Evolutionary conservation across 2,329 filamentous ascomycete genomes (phyloP).

Genomic region (Aspergillus tamarii): DNA sequence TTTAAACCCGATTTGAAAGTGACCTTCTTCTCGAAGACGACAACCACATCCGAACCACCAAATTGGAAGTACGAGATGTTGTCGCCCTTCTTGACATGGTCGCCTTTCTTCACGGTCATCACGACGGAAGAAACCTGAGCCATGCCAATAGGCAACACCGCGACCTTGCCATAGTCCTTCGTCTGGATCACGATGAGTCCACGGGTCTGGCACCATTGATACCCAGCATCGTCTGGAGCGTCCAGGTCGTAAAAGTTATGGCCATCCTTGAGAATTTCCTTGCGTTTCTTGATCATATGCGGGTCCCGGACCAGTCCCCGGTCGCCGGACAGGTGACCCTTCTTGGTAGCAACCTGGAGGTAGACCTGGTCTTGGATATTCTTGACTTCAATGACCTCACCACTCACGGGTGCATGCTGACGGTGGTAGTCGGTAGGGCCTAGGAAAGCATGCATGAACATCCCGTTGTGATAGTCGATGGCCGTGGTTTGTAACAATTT

Average conservation of each 20-base stretch:
- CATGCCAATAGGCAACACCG: slow-evolving; percentile 52
- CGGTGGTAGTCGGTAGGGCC: slow-evolving; percentile 16
- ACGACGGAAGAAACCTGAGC: slow-evolving; percentile 47
- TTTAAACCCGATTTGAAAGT: slow-evolving; percentile 5
- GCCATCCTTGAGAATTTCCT: background rate
- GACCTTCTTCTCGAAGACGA: slow-evolving; percentile 40
- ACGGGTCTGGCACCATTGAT: slow-evolving; percentile 47
- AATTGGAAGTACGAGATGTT: slow-evolving; percentile 50
- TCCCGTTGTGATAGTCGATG: background rate
- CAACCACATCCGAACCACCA: slow-evolving; percentile 48
- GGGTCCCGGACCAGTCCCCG: background rate
- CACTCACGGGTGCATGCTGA: slow-evolving; percentile 9
- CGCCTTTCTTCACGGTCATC: slow-evolving; percentile 26
- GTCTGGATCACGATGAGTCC: slow-evolving; percentile 47
- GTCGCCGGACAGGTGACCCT: background rate
- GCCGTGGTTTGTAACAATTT: slow-evolving; percentile 1
- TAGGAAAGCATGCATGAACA: slow-evolving; percentile 13
- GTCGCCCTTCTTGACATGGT: slow-evolving; percentile 42
- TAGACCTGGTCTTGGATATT: slow-evolving; percentile 9
- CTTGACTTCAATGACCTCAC: slow-evolving; percentile 2
- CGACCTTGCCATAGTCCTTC: slow-evolving; percentile 39
- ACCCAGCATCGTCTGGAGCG: slow-evolving; percentile 41
- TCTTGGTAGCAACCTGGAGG: background rate
- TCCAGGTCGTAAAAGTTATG: slow-evolving; percentile 18
- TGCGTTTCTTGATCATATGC: background rate